These are phyloP conservation scores for Tulasnella sp. DNA, from an alignment of 768 basidiomycete genomes.

Conservation along the genomic window DNA sequence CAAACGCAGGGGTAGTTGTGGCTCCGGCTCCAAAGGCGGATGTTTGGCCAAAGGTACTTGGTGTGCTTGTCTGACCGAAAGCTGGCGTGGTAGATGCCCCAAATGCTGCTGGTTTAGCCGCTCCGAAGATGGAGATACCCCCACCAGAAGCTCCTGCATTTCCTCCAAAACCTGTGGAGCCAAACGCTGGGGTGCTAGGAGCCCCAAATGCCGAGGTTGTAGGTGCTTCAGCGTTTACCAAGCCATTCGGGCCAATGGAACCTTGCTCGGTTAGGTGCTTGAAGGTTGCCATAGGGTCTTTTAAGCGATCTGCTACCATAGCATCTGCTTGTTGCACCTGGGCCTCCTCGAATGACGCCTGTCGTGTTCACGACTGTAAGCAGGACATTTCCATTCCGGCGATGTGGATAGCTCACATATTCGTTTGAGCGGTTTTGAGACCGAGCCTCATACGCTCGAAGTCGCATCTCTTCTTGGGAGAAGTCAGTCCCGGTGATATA, in stretches of 20 bases:
- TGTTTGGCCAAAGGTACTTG: conserved; percentile 33
- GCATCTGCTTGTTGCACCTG: conserved; percentile 49
- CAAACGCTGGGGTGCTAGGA: conserved; percentile 24
- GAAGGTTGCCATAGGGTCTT: conserved; percentile 44
- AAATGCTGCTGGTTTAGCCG: conserved; percentile 6
- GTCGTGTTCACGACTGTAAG: neutral
- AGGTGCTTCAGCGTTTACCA: conserved; percentile 15
- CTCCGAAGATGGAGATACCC: conserved; percentile 32
- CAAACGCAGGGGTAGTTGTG: conserved; percentile 27
- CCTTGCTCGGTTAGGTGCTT: conserved; percentile 44
- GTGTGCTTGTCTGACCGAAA: conserved; percentile 22
- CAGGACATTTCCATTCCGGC: neutral
- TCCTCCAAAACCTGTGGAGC: conserved; percentile 29
- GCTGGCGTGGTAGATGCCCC: conserved; percentile 21
- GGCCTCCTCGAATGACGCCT: conserved; percentile 42
- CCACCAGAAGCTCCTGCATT: conserved; percentile 27
- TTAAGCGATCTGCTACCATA: conserved; percentile 39
- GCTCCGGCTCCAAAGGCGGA: conserved; percentile 20
- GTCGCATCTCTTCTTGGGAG: conserved; percentile 69
- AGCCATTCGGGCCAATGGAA: conserved; percentile 28
- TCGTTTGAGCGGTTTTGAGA: conserved; percentile 48
- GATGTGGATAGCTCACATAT: conserved; percentile 50
- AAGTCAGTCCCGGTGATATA: conserved; percentile 61
- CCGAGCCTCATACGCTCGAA: conserved; percentile 51
- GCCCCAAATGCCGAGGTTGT: conserved; percentile 25